These are phyloP conservation scores for Hirschioporus abietinus DNA, from an alignment of 768 basidiomycete species.

Conservation along the genomic window DNA sequence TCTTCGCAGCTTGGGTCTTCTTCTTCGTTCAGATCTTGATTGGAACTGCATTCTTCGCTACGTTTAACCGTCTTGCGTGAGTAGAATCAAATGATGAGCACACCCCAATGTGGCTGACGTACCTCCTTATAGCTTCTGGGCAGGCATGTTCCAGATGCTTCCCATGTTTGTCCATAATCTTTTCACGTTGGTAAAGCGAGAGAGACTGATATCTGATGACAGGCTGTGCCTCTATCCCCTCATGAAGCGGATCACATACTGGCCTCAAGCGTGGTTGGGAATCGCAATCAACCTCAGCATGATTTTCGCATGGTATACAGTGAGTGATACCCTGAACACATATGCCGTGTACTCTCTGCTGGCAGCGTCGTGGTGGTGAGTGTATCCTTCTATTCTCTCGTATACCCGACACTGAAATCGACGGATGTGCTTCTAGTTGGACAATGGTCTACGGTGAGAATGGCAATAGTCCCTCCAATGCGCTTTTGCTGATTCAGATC, in stretches of 20 bases:
- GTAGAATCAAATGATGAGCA: conserved; percentile 11
- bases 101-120: background rate
- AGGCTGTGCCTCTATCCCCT: conserved; percentile 40
- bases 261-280: conserved; percentile 61
- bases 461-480: background rate
- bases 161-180: background rate
- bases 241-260: conserved; percentile 50
- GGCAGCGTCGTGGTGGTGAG: conserved; percentile 20
- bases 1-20: conserved; percentile 35
- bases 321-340: conserved; percentile 28
- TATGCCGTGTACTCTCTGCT: conserved; percentile 16
- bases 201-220: conserved; percentile 9
- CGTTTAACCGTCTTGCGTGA: conserved; percentile 30
- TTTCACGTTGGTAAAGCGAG: background rate
- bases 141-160: background rate
- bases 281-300: conserved; percentile 53
- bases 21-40: conserved; percentile 36
- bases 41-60: conserved; percentile 34
- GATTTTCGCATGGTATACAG: conserved; percentile 42
- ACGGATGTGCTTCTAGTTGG: conserved; percentile 32
- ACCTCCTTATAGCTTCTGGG: background rate
- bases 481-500: background rate
- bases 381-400: conserved; percentile 24
- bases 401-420: conserved; percentile 11
- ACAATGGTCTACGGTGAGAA: conserved; percentile 36